phyloP scores from a whole-genome alignment of 805 yeast genomes.

The Metschnikowia cerradonensis region DNA sequence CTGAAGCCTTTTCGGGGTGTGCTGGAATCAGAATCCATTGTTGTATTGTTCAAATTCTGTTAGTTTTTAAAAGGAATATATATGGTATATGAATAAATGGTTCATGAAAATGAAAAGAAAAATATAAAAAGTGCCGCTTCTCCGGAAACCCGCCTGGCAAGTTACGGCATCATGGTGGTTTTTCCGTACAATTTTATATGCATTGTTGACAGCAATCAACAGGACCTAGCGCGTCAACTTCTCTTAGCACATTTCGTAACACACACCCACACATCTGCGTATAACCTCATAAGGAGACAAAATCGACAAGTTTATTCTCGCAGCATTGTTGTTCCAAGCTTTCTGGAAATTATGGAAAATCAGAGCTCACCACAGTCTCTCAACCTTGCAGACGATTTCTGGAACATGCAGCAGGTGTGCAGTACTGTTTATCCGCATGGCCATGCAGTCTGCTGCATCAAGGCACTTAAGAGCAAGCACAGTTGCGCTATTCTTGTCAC shows the following conservation, averaged over 20 bases:
- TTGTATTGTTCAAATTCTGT: neutral
- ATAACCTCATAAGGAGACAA: neutral
- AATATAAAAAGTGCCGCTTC: neutral
- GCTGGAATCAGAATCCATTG: neutral
- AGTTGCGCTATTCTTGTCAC: neutral
- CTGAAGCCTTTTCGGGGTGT: neutral
- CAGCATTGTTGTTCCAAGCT: no score
- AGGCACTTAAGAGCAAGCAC: neutral
- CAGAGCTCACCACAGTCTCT: neutral
- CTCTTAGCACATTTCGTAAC: neutral
- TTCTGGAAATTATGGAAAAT: no score
- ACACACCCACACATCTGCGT: neutral
- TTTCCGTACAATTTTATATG: conserved; percentile 1
- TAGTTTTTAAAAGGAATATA: no score
- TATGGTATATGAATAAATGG: no score
- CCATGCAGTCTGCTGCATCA: neutral
- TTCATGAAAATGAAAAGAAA: neutral
- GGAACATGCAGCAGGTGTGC: neutral
- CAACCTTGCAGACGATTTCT: neutral
- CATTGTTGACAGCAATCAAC: neutral
- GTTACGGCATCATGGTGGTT: neutral
- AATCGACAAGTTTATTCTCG: no score
- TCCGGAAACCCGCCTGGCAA: neutral
- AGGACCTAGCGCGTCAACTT: neutral
- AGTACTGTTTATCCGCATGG: neutral